A percentile compares a stretch with the other conserved stretches of the same genome.
Conservation (phyloP, 768 basidiomycete species). For the Suillus luteus region DNA sequence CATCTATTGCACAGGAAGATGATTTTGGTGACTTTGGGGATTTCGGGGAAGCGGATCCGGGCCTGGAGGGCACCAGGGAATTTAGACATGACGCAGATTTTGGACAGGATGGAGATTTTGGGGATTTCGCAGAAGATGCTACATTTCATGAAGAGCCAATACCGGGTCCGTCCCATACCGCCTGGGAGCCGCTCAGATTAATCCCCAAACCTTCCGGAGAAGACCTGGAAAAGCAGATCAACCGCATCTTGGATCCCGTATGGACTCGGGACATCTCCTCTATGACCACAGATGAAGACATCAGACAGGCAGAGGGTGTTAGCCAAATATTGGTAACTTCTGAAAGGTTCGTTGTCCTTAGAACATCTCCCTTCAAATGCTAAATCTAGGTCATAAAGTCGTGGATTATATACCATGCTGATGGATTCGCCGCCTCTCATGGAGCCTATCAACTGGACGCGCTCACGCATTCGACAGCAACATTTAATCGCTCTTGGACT, state of each 20-base stretch:
- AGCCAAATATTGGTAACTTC: slow-evolving; percentile 75
- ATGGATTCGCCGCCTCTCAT: slow-evolving; percentile 72
- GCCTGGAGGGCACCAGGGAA: slow-evolving; percentile 15
- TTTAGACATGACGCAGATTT: slow-evolving; percentile 37
- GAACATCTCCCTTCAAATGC: slow-evolving; percentile 25
- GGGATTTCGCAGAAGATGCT: slow-evolving; percentile 36
- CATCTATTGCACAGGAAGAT: slow-evolving; percentile 52
- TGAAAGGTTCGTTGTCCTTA: slow-evolving; percentile 56
- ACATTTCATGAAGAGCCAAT: slow-evolving; percentile 27
- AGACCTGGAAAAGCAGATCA: slow-evolving; percentile 61
- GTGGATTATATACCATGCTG: slow-evolving; percentile 73
- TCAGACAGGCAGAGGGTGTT: slow-evolving; percentile 80
- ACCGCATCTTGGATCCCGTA: slow-evolving; percentile 64
- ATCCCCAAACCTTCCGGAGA: slow-evolving; percentile 62
- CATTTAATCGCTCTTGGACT: slow-evolving; percentile 91
- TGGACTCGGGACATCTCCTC: slow-evolving; percentile 58
- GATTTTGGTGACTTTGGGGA: slow-evolving; percentile 90
- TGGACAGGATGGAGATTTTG: slow-evolving; percentile 38
- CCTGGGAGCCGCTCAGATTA: slow-evolving; percentile 65
- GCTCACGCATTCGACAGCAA: slow-evolving; percentile 86
- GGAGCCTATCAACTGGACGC: slow-evolving; percentile 92
- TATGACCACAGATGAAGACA: slow-evolving; percentile 65
- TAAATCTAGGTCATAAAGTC: slow-evolving; percentile 47
- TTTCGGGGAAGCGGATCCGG: slow-evolving; percentile 64
- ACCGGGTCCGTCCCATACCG: slow-evolving; percentile 44